Conservation (phyloP, 108 stramenopile genomes). For the Discostella pseudostelligera region DNA sequence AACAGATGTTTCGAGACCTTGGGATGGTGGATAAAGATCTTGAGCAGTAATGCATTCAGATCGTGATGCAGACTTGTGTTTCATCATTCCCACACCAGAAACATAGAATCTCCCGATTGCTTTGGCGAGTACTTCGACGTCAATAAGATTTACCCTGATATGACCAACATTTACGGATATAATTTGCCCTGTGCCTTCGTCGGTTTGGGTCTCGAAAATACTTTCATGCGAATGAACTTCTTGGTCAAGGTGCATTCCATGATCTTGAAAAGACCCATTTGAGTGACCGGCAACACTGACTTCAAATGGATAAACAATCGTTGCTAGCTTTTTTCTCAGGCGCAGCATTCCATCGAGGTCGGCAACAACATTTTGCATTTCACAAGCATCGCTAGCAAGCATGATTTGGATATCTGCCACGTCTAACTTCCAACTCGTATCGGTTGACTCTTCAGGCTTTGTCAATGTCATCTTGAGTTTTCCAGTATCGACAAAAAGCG, state of each 20-base stretch:
- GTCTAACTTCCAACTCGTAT: conserved; percentile 47
- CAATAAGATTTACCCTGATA: conserved; percentile 69
- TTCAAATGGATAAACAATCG: conserved; percentile 65
- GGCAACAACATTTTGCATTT: conserved; percentile 2
- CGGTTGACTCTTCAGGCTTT: conserved; percentile 45
- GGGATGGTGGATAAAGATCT: neutral
- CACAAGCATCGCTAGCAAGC: conserved; percentile 35
- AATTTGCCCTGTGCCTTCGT: conserved; percentile 8
- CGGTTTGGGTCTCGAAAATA: conserved; percentile 1
- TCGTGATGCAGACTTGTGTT: neutral
- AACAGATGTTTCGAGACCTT: conserved; percentile 4
- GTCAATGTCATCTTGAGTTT: conserved; percentile 43
- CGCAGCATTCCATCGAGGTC: conserved; percentile 23
- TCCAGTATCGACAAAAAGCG: conserved; percentile 69
- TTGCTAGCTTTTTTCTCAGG: conserved; percentile 21
- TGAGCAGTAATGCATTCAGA: neutral
- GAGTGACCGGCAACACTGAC: conserved; percentile 32
- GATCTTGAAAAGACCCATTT: conserved; percentile 16
- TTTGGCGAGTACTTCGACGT: conserved; percentile 52
- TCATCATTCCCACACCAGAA: conserved; percentile 18
- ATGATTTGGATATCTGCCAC: conserved; percentile 61
- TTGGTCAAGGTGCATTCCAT: neutral
- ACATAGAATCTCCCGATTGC: conserved; percentile 28
- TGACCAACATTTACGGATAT: conserved; percentile 47
- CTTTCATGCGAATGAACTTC: neutral